Conservation (phyloP, 2,329 filamentous ascomycete species). For the Phaeosphaeriaceae sp. region DNA sequence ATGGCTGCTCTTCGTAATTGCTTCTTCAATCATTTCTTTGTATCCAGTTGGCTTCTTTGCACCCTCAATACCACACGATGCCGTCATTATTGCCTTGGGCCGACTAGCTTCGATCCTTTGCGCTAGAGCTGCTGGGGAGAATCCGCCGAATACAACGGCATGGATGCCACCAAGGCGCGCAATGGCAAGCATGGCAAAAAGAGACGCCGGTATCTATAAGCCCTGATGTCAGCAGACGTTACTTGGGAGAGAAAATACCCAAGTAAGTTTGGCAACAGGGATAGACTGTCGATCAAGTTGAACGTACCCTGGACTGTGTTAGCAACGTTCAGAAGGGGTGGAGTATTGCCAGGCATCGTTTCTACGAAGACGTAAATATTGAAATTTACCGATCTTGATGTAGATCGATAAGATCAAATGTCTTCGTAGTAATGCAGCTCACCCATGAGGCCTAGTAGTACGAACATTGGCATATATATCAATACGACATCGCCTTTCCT, state of each 20-base stretch:
- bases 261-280: too few relatives aligned
- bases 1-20: slow-evolving; percentile 69
- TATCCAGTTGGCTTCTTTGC: slow-evolving; percentile 81
- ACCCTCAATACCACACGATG: slow-evolving; percentile 91
- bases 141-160: slow-evolving; percentile 91
- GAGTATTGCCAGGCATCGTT: too few relatives aligned
- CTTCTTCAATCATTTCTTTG: slow-evolving; percentile 73
- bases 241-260: too few relatives aligned
- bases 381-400: too few relatives aligned
- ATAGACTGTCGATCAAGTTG: too few relatives aligned
- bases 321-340: too few relatives aligned
- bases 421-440: too few relatives aligned
- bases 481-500: slow-evolving; percentile 84
- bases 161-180: slow-evolving; percentile 86
- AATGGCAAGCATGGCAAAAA: slow-evolving; percentile 85
- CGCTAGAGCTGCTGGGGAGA: slow-evolving; percentile 79
- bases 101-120: slow-evolving; percentile 86
- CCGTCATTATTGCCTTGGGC: slow-evolving; percentile 80
- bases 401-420: too few relatives aligned
- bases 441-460: too few relatives aligned
- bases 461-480: slow-evolving; percentile 90
- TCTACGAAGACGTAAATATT: too few relatives aligned
- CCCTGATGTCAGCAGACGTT: too few relatives aligned
- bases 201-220: slow-evolving; percentile 71
- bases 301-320: too few relatives aligned